phyloP scores from a whole-genome alignment of 2,329 filamentous ascomycete genomes.

The Cytospora piceicola region DNA sequence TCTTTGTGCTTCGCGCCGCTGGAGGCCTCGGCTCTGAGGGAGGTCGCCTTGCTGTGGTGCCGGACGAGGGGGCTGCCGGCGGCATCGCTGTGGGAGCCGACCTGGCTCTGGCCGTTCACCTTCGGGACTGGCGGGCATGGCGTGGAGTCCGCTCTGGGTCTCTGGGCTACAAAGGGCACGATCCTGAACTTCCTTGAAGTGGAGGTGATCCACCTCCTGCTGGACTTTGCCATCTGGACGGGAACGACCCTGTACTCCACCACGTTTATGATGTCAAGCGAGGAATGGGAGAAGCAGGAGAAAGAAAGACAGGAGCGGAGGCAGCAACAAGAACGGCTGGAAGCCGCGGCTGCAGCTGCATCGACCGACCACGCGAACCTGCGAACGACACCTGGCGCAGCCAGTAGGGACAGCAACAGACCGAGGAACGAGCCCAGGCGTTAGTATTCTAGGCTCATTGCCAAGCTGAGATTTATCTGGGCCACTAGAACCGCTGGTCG shows the following conservation, averaged over 20 bases:
- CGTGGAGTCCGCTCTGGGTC: conserved; percentile 33
- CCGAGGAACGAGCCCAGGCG: conserved; percentile 1
- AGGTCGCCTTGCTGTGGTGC: conserved; percentile 50
- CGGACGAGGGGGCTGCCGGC: conserved; percentile 44
- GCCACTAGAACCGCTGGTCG: background rate
- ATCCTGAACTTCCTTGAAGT: conserved; percentile 51
- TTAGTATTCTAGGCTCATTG: background rate
- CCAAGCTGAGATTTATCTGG: background rate
- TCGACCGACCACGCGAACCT: background rate
- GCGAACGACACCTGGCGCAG: background rate
- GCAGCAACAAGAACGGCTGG: conserved; percentile 12
- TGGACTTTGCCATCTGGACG: conserved; percentile 53
- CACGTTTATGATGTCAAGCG: conserved; percentile 23
- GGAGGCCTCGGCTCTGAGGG: conserved; percentile 51
- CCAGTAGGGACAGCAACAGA: background rate
- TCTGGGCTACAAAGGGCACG: conserved; percentile 44
- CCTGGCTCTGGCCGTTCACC: conserved; percentile 17
- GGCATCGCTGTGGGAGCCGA: conserved; percentile 43
- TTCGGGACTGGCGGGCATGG: background rate
- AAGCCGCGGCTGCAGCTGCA: conserved; percentile 4
- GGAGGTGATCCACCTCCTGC: conserved; percentile 50
- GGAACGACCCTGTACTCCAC: conserved; percentile 41
- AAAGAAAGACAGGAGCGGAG: conserved; percentile 21
- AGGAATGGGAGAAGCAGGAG: conserved; percentile 27
- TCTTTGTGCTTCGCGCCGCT: conserved; percentile 51